A percentile compares a stretch with the other conserved stretches of the same genome.
These are phyloP conservation scores for Willaertia magna DNA, from an alignment of 208 protist genomes.

Conservation along the genomic window DNA sequence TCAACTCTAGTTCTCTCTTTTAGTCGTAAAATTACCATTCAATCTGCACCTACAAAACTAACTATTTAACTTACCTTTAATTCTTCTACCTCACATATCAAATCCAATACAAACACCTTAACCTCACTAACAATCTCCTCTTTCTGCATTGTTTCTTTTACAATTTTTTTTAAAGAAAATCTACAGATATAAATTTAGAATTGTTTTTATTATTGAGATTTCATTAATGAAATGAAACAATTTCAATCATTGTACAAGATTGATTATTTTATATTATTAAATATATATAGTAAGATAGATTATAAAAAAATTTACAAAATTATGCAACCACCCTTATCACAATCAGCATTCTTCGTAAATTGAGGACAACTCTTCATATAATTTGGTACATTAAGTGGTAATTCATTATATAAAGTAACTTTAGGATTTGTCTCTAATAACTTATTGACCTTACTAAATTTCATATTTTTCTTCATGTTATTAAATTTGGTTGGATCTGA, in stretches of 20 bases:
- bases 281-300: no score
- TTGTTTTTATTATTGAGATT: no score
- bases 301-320: slow-evolving; percentile 3
- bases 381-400: not conserved
- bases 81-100: not conserved
- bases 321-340: not conserved
- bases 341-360: not conserved
- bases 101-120: not conserved
- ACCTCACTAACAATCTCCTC: not conserved
- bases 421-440: not conserved
- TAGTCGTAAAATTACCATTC: no score
- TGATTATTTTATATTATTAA: no score
- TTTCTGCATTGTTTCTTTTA: no score
- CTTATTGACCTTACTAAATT: not conserved
- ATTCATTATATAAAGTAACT: not conserved
- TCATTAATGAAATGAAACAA: no score
- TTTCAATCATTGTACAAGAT: no score
- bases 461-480: not conserved
- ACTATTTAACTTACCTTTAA: not conserved
- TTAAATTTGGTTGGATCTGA: not conserved
- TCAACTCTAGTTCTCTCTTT: not conserved
- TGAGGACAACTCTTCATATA: not conserved
- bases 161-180: no score
- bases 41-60: no score
- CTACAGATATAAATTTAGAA: no score